These are phyloP conservation scores for Trametes sanguinea DNA, from an alignment of 768 basidiomycete species.

Conservation along the genomic window DNA sequence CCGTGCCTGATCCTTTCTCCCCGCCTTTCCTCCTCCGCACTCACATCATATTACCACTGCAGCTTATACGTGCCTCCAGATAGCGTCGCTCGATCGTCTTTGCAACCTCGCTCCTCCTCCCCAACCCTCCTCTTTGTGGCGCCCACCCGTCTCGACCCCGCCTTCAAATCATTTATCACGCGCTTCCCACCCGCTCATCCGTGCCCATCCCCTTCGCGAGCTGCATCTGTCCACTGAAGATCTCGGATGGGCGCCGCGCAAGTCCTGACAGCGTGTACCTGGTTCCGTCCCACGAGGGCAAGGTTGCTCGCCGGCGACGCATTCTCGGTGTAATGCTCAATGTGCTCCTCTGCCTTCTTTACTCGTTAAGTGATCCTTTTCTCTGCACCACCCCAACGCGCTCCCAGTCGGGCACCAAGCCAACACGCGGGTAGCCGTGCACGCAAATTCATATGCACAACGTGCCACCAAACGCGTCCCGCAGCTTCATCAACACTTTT, in stretches of 20 bases:
- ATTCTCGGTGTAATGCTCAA: not conserved
- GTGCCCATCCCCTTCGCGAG: too few relatives aligned
- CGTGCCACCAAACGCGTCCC: not conserved
- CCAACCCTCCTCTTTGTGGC: constrained; percentile 3
- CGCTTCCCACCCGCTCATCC: not conserved
- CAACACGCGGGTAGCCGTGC: not conserved
- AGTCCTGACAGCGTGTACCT: too few relatives aligned
- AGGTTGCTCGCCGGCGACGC: too few relatives aligned
- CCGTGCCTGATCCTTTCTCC: constrained; percentile 4
- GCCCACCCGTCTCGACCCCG: not conserved
- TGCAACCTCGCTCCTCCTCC: too few relatives aligned
- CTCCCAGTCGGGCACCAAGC: not conserved
- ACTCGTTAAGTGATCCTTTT: too few relatives aligned
- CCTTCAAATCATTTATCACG: not conserved
- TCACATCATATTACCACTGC: not conserved
- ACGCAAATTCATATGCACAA: not conserved
- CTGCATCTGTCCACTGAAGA: too few relatives aligned
- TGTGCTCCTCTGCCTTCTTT: too few relatives aligned
- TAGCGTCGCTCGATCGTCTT: not conserved
- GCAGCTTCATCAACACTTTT: not conserved
- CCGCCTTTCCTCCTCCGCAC: not conserved
- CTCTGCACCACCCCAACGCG: too few relatives aligned
- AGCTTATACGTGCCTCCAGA: not conserved
- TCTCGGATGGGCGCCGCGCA: too few relatives aligned
- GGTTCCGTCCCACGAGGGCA: too few relatives aligned